phyloP scores from a whole-genome alignment of 306 rosid species.

The Arachis hypogaea region DNA sequence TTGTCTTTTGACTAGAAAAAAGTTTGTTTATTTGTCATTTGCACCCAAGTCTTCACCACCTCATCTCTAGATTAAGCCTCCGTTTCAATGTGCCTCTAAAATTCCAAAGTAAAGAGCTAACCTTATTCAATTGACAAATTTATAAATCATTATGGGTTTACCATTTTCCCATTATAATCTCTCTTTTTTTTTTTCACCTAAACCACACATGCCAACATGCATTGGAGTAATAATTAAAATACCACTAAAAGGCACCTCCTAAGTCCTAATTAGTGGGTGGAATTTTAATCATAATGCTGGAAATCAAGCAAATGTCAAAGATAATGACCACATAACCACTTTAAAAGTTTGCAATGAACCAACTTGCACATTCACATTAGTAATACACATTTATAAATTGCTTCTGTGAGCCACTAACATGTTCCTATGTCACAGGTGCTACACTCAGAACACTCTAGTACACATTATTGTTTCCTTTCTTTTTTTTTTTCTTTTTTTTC shows the following conservation, averaged over 20 bases:
- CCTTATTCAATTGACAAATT: neutral
- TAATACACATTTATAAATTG: conserved; percentile 3
- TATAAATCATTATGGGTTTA: neutral
- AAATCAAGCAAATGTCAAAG: neutral
- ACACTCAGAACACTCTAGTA: neutral
- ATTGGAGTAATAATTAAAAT: neutral
- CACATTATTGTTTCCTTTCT: conserved; percentile 4
- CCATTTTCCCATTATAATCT: too few species aligned
- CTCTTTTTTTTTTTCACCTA: neutral
- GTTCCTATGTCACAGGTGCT: neutral
- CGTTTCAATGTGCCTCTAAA: too few species aligned
- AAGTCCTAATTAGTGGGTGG: neutral
- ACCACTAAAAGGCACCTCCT: neutral
- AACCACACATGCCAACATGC: conserved; percentile 23
- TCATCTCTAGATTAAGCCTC: too few species aligned
- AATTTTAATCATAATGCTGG: neutral
- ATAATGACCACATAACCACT: too few species aligned
- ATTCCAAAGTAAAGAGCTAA: neutral
- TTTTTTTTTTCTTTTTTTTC: neutral
- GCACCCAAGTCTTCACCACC: too few species aligned
- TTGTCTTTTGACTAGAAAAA: too few species aligned
- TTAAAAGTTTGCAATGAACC: too few species aligned
- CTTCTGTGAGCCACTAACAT: neutral
- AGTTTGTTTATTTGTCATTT: too few species aligned
- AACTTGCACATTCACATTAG: neutral